A percentile compares a stretch with the other conserved stretches of the same genome.
Evolutionary conservation across 495 filamentous ascomycete genomes (phyloP).

Genomic region (Penicillium nucicola): DNA sequence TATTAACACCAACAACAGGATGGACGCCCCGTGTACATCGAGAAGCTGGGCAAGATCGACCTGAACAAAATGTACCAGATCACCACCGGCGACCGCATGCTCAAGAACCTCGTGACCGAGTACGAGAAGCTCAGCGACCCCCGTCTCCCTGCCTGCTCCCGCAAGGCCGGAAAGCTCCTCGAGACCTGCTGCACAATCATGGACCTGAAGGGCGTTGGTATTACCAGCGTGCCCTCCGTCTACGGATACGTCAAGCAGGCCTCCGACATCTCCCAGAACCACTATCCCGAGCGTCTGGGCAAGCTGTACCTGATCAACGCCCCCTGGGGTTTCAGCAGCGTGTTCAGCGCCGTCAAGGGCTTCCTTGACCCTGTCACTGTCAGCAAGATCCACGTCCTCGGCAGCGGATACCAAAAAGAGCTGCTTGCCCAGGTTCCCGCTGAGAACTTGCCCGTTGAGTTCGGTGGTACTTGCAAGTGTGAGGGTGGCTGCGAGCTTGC

Average conservation of each 20-base stretch:
- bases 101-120: constrained; percentile 91
- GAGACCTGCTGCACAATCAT: constrained; percentile 98
- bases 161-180: constrained; percentile 82
- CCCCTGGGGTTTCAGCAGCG: constrained; percentile 84
- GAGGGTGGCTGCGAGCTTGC: constrained; percentile 80
- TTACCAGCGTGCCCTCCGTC: constrained; percentile 75
- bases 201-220: constrained; percentile 90
- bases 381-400: constrained; percentile 90
- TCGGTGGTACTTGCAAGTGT: constrained; percentile 83
- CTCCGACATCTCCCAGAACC: constrained; percentile 88
- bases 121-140: constrained; percentile 96
- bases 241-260: constrained; percentile 81
- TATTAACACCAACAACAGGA: constrained; percentile 55
- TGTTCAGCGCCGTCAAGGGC: constrained; percentile 80
- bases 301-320: constrained; percentile 96
- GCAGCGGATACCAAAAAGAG: constrained; percentile 75
- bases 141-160: constrained; percentile 89
- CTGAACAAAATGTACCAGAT: constrained; percentile 87
- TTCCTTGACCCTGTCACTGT: constrained; percentile 97
- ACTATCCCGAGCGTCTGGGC: constrained; percentile 93
- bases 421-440: constrained; percentile 78
- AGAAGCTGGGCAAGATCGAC: constrained; percentile 92
- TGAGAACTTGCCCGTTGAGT: constrained; percentile 85
- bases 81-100: constrained; percentile 88
- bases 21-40: constrained; percentile 94